A percentile compares a stretch with the other conserved stretches of the same genome.
Conservation (phyloP, 371 early-diverging fungal species). For the Vairimorpha ceranae region DNA sequence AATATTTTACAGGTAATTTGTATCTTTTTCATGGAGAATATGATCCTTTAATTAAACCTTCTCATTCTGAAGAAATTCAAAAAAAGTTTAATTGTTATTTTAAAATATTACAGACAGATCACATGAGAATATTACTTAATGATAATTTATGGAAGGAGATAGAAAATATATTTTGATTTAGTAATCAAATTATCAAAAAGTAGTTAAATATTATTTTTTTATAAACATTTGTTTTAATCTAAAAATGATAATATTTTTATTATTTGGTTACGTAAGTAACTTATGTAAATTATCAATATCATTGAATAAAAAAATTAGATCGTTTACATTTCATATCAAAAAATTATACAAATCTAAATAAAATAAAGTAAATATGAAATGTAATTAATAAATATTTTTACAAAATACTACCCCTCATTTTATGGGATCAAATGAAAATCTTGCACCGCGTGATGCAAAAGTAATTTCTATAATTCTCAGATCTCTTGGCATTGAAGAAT, state of each 20-base stretch:
- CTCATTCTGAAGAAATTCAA: slow-evolving; percentile 31
- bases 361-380: no score
- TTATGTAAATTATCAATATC: background rate
- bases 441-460: slow-evolving; percentile 75
- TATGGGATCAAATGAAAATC: slow-evolving; percentile 52
- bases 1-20: slow-evolving; percentile 20
- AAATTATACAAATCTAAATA: no score
- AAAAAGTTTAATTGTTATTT: slow-evolving; percentile 14
- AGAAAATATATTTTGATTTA: background rate
- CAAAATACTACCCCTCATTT: no score
- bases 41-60: slow-evolving; percentile 44
- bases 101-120: slow-evolving; percentile 5
- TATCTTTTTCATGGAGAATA: slow-evolving; percentile 38
- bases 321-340: no score
- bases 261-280: no score
- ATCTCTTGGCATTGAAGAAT: slow-evolving; percentile 81
- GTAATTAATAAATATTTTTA: background rate
- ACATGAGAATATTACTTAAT: slow-evolving; percentile 19
- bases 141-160: slow-evolving; percentile 21
- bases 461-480: slow-evolving; percentile 79
- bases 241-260: no score
- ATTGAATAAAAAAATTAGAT: no score
- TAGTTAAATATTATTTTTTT: no score
- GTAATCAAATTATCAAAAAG: background rate
- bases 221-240: no score